Evolutionary conservation across 176 grass and related monocot genomes (phyloP).

Genomic region (Thinopyrum elongatum): DNA sequence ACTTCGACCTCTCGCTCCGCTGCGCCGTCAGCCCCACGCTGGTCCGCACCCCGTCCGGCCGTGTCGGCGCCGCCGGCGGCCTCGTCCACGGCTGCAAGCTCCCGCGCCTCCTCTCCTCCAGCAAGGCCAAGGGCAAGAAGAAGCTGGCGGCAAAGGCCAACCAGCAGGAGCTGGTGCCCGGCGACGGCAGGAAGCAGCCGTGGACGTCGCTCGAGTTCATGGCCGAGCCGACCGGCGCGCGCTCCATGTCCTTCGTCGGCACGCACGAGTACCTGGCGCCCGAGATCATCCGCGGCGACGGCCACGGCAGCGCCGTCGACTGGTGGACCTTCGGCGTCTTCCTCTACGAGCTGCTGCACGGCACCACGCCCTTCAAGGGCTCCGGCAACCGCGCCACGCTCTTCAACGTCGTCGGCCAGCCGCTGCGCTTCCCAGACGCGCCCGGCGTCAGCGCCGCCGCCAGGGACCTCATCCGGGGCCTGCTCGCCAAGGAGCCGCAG

Average conservation of each 20-base stretch:
- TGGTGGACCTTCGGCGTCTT: slow-evolving; percentile 97
- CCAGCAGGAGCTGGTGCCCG: background rate
- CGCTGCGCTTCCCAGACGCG: slow-evolving; percentile 71
- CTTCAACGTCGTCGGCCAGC: slow-evolving; percentile 87
- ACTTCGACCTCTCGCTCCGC: slow-evolving; percentile 84
- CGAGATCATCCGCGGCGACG: slow-evolving; percentile 87
- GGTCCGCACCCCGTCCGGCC: slow-evolving; percentile 62
- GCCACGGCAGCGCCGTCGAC: slow-evolving; percentile 90
- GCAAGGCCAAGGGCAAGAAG: slow-evolving; percentile 36
- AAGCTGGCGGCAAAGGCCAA: background rate
- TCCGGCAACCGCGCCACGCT: slow-evolving; percentile 85
- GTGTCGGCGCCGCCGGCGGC: slow-evolving; percentile 4
- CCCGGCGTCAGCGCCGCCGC: slow-evolving; percentile 61
- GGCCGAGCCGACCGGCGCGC: slow-evolving; percentile 70
- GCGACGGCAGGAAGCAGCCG: background rate
- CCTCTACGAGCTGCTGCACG: slow-evolving; percentile 82
- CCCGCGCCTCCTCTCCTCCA: slow-evolving; percentile 54
- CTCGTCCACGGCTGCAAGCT: slow-evolving; percentile 63
- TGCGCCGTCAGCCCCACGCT: slow-evolving; percentile 86
- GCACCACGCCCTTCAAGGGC: slow-evolving; percentile 88
- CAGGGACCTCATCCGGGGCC: slow-evolving; percentile 72
- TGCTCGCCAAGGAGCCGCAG: slow-evolving; percentile 86
- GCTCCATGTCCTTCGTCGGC: slow-evolving; percentile 91
- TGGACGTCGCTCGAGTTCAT: slow-evolving; percentile 69
- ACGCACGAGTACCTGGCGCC: slow-evolving; percentile 91